Percentiles rank a stretch among this genome's conserved stretches.
These are phyloP conservation scores for Telfairia occidentalis DNA, from an alignment of 331 rosid genomes.

Conservation along the genomic window DNA sequence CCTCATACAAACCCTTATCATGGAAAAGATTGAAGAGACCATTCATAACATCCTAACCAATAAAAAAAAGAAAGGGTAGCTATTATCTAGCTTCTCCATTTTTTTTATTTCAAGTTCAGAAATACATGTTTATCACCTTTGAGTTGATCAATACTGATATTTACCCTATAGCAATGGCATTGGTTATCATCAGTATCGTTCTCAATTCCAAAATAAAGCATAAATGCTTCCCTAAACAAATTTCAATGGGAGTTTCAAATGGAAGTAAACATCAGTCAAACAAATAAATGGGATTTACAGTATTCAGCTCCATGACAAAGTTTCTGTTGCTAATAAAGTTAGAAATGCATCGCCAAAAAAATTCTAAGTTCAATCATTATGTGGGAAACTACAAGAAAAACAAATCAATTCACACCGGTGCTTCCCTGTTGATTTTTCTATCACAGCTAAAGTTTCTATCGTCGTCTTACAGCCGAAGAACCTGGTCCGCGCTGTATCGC, in stretches of 20 bases:
- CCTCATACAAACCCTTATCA: no score
- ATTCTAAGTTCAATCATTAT: background rate
- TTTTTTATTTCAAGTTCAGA: no score
- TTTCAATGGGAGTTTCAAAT: background rate
- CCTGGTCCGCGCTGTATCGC: conserved; percentile 72
- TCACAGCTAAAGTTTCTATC: conserved; percentile 9
- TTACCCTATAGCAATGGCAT: background rate
- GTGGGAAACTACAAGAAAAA: background rate
- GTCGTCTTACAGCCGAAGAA: conserved; percentile 61
- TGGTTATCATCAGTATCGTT: background rate
- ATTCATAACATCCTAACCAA: no score
- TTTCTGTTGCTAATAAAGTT: background rate
- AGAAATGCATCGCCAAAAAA: background rate
- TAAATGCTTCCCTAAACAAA: background rate
- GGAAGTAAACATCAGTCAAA: background rate
- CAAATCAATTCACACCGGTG: background rate
- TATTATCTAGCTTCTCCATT: background rate
- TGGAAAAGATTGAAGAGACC: no score
- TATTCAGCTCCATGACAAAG: background rate
- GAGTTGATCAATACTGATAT: background rate
- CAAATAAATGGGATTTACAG: background rate
- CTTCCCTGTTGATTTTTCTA: background rate
- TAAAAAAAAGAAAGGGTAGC: no score
- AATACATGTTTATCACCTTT: no score
- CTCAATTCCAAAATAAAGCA: background rate